A percentile compares a stretch with the other conserved stretches of the same genome.
Conservation (phyloP, 2,329 filamentous ascomycete genomes). For the Trichophaea hybrida region DNA sequence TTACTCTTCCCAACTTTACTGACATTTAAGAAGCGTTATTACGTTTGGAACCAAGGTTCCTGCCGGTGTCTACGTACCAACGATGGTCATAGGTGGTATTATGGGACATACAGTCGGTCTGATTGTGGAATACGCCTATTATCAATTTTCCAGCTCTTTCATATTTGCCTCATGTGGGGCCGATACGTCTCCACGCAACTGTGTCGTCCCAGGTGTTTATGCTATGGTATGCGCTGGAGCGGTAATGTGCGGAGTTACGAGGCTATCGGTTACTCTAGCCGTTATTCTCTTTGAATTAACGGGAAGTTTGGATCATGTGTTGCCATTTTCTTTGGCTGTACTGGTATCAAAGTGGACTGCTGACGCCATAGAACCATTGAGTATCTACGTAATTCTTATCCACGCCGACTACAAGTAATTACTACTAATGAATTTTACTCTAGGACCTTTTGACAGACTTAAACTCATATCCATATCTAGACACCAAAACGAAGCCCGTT, state of each 20-base stretch:
- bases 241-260: conserved; percentile 94
- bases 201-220: conserved; percentile 93
- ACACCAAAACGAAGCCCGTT: conserved; percentile 83
- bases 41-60: conserved; percentile 53
- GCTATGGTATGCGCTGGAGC: conserved; percentile 75
- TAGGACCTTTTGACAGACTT: conserved; percentile 85
- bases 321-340: conserved; percentile 85
- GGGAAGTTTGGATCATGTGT: conserved; percentile 82
- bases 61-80: conserved; percentile 86
- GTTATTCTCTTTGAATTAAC: conserved; percentile 95
- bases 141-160: conserved; percentile 48
- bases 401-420: neutral
- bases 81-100: conserved; percentile 93
- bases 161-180: conserved; percentile 63
- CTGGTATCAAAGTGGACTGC: conserved; percentile 97
- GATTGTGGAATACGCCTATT: conserved; percentile 23
- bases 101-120: conserved; percentile 54
- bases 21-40: conserved; percentile 20
- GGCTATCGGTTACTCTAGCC: conserved; percentile 80
- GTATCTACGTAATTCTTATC: conserved; percentile 58
- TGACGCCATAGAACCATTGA: conserved; percentile 82
- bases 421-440: neutral
- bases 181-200: conserved; percentile 54
- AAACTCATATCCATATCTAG: conserved; percentile 95
- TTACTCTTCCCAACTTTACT: conserved; percentile 3